Evolutionary conservation across 2,329 filamentous ascomycete species (phyloP).

Genomic region (Aspergillus latus): DNA sequence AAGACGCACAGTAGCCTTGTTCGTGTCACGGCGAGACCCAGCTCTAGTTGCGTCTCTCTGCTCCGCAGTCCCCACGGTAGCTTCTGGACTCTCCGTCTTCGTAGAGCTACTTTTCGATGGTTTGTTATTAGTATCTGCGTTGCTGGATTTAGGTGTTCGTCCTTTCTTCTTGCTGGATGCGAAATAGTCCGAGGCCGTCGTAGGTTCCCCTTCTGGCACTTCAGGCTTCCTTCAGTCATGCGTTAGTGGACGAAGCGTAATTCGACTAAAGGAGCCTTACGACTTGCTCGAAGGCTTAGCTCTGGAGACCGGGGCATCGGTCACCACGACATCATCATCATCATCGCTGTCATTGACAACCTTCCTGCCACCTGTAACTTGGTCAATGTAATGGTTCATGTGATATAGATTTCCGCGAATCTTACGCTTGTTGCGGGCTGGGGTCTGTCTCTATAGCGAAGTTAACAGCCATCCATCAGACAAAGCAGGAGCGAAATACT

Average conservation of each 20-base stretch:
- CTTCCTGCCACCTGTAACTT: constrained; percentile 55
- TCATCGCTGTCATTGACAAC: constrained; percentile 80
- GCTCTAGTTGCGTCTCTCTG: constrained; percentile 37
- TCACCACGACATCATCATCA: constrained; percentile 54
- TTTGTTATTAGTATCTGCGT: constrained; percentile 22
- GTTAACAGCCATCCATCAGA: neutral
- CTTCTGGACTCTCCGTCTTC: constrained; percentile 19
- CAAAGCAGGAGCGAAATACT: neutral
- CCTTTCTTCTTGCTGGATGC: constrained; percentile 58
- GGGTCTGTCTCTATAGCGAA: constrained; percentile 9
- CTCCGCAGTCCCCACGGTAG: constrained; percentile 49
- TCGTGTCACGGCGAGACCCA: constrained; percentile 20
- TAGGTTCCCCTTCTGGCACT: constrained; percentile 55
- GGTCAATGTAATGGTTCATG: constrained; percentile 5
- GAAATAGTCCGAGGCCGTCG: constrained; percentile 64
- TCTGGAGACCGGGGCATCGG: constrained; percentile 40
- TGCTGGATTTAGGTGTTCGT: constrained; percentile 38
- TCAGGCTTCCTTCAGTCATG: constrained; percentile 46
- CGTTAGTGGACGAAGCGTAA: constrained; percentile 4
- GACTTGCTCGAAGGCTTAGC: constrained; percentile 45
- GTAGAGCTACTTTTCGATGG: constrained; percentile 13
- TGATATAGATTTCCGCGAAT: neutral
- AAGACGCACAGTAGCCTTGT: constrained; percentile 43
- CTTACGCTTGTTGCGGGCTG: constrained; percentile 39
- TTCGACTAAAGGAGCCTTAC: constrained; percentile 41